Evolutionary conservation across 169 alveolate genomes (phyloP).

Genomic region (Plasmodium gallinaceum): DNA sequence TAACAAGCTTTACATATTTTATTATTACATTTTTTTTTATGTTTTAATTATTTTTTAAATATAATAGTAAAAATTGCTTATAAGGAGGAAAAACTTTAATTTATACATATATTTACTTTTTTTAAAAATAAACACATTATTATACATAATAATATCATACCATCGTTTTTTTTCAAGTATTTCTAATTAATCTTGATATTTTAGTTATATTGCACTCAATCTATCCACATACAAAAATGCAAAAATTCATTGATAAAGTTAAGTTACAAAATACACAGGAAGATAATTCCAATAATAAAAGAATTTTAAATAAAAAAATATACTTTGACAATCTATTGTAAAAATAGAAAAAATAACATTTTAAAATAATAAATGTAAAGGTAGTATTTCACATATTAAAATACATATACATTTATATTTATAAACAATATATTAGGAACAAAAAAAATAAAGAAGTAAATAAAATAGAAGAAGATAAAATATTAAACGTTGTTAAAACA

Average conservation of each 20-base stretch:
- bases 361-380: not conserved
- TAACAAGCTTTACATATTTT: not conserved
- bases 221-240: conserved; percentile 13
- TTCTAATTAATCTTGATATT: no score
- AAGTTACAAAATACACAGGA: conserved; percentile 58
- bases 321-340: conserved; percentile 61
- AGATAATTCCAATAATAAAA: conserved; percentile 22
- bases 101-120: not conserved
- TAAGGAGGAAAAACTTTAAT: not conserved
- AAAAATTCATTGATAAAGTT: conserved; percentile 71
- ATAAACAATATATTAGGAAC: not conserved
- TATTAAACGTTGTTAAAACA: conserved; percentile 43
- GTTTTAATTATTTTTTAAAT: conserved; percentile 33
- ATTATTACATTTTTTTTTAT: conserved; percentile 20
- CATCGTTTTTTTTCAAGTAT: no score
- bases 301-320: conserved; percentile 43
- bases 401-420: no score
- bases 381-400: no score
- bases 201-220: no score
- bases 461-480: conserved; percentile 40
- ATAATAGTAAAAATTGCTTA: conserved; percentile 13
- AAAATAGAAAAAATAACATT: not conserved
- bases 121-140: no score
- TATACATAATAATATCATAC: no score
- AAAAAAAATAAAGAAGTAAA: conserved; percentile 59